Evolutionary conservation across 176 grass and related monocot species (phyloP).

Genomic region (Microstegium vimineum): DNA sequence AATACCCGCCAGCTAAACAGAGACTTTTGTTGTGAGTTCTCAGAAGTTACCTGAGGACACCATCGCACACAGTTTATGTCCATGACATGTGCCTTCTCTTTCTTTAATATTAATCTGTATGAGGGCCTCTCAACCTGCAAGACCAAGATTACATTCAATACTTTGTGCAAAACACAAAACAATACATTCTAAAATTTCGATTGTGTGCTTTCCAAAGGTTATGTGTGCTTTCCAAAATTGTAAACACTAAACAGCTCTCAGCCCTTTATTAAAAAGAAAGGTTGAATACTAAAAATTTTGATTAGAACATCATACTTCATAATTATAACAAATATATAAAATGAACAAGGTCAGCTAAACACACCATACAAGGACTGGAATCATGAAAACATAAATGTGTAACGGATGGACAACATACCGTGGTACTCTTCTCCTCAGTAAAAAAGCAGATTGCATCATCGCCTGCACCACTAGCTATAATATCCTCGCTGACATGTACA

Average conservation of each 20-base stretch:
- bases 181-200: not conserved
- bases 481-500: slow-evolving; percentile 56
- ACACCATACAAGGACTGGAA: slow-evolving; percentile 2
- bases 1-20: slow-evolving; percentile 23
- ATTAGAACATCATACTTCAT: slow-evolving; percentile 12
- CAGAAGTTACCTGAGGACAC: slow-evolving; percentile 77
- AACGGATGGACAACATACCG: slow-evolving; percentile 40
- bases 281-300: not conserved
- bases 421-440: slow-evolving; percentile 50
- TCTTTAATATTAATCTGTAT: slow-evolving; percentile 74
- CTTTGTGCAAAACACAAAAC: not conserved
- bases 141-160: not conserved
- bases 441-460: slow-evolving; percentile 87
- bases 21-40: not conserved
- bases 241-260: not conserved
- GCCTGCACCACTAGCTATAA: slow-evolving; percentile 77
- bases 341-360: not conserved
- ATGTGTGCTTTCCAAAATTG: not conserved
- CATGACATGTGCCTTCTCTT: slow-evolving; percentile 96
- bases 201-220: no score
- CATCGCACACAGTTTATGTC: slow-evolving; percentile 88
- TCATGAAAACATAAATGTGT: slow-evolving; percentile 2
- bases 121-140: slow-evolving; percentile 65
- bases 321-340: not conserved
- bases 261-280: not conserved